Conservation (phyloP, 768 basidiomycete genomes). For the Mycena amicta region DNA sequence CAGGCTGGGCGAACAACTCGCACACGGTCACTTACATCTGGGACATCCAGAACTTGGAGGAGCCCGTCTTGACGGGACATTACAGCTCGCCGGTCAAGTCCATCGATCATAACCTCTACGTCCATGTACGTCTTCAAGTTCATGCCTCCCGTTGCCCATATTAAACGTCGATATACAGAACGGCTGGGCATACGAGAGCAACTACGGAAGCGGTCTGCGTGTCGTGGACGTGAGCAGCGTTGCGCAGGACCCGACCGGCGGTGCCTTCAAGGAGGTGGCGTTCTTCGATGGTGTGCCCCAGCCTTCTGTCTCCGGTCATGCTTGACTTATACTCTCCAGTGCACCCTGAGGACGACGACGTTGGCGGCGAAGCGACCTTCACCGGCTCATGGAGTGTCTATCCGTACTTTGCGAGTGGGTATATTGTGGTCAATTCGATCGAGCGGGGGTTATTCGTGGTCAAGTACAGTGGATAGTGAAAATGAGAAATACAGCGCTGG, state of each 20-base stretch:
- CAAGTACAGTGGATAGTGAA: slow-evolving; percentile 2
- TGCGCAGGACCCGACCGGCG: slow-evolving; percentile 31
- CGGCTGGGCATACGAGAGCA: slow-evolving; percentile 31
- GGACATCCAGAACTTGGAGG: slow-evolving; percentile 31
- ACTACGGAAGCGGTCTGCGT: slow-evolving; percentile 33
- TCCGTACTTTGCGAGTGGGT: slow-evolving; percentile 22
- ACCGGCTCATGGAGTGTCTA: slow-evolving; percentile 22
- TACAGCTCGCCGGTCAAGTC: slow-evolving; percentile 28
- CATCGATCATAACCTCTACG: slow-evolving; percentile 34
- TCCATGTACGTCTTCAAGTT: no score
- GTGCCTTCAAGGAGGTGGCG: slow-evolving; percentile 27
- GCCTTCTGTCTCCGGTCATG: not conserved
- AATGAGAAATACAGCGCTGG: not conserved
- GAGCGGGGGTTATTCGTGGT: slow-evolving; percentile 24
- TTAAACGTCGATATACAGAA: no score
- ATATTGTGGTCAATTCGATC: slow-evolving; percentile 22
- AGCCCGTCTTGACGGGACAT: slow-evolving; percentile 30
- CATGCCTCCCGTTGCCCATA: no score
- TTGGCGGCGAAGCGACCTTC: slow-evolving; percentile 15
- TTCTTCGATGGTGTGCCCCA: slow-evolving; percentile 27
- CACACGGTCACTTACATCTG: slow-evolving; percentile 33
- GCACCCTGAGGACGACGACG: slow-evolving; percentile 24
- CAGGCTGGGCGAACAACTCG: slow-evolving; percentile 26
- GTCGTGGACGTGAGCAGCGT: slow-evolving; percentile 32
- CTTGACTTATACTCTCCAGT: not conserved